phyloP scores from a whole-genome alignment of 192 early-diverging fungal genomes.

The Podila epigama region DNA sequence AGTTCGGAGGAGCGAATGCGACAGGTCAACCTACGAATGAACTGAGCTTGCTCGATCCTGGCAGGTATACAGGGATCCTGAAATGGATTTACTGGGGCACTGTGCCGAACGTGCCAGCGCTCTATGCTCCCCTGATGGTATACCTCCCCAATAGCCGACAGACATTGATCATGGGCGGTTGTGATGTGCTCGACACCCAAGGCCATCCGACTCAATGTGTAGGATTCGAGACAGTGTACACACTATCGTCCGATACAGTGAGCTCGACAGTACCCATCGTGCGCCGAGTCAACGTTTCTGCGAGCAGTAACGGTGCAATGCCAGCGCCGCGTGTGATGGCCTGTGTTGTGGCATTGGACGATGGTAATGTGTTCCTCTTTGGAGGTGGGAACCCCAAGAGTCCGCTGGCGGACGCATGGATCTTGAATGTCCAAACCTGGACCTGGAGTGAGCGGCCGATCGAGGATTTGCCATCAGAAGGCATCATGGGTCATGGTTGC shows the following conservation, averaged over 20 bases:
- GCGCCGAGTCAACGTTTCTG: not conserved
- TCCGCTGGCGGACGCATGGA: constrained; percentile 25
- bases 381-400: constrained; percentile 10
- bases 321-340: constrained; percentile 23
- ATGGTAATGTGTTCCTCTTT: constrained; percentile 25
- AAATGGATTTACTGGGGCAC: constrained; percentile 16
- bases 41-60: constrained; percentile 11
- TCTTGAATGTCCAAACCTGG: constrained; percentile 29
- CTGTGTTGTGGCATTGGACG: constrained; percentile 16
- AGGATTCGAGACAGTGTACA: not conserved
- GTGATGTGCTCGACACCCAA: constrained; percentile 21
- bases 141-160: constrained; percentile 2
- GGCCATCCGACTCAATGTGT: not conserved
- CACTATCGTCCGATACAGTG: not conserved
- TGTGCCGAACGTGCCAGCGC: constrained; percentile 9
- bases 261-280: not conserved
- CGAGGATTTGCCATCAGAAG: constrained; percentile 7
- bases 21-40: constrained; percentile 9
- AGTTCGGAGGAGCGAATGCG: constrained; percentile 29
- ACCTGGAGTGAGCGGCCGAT: constrained; percentile 16
- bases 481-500: constrained; percentile 38
- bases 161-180: constrained; percentile 43
- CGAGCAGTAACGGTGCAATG: not conserved
- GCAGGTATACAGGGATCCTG: not conserved
- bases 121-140: constrained; percentile 23